Conservation (phyloP, 805 yeast species). For the Starmerella floris region DNA sequence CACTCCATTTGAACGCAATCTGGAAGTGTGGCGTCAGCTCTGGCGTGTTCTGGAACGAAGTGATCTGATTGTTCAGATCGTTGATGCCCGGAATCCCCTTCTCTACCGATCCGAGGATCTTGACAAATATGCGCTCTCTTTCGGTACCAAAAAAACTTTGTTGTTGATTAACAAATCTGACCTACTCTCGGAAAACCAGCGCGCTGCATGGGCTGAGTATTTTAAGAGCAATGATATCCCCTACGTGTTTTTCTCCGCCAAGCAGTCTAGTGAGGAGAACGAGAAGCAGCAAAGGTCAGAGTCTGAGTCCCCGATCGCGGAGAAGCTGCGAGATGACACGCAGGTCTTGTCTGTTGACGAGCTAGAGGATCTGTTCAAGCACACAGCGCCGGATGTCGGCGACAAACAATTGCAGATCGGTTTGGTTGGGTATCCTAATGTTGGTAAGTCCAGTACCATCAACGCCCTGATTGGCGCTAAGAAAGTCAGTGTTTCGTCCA, state of each 20-base stretch:
- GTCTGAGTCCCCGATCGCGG: no score
- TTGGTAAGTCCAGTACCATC: conserved; percentile 94
- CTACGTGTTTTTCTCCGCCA: conserved; percentile 88
- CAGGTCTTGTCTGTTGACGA: conserved; percentile 70
- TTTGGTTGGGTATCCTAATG: conserved; percentile 94
- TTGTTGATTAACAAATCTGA: conserved; percentile 90
- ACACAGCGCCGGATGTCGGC: conserved; percentile 50
- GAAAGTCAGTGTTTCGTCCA: conserved; percentile 93
- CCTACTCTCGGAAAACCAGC: conserved; percentile 60
- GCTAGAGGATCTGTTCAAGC: conserved; percentile 64
- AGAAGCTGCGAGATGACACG: conserved; percentile 22
- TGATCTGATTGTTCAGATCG: conserved; percentile 89
- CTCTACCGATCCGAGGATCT: conserved; percentile 79
- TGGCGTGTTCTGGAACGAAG: conserved; percentile 97
- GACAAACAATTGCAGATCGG: conserved; percentile 67
- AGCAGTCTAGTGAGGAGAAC: conserved; percentile 50
- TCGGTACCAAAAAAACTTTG: conserved; percentile 59
- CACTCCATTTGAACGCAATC: conserved; percentile 92
- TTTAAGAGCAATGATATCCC: conserved; percentile 56
- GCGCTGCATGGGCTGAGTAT: conserved; percentile 77
- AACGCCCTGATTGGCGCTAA: conserved; percentile 93
- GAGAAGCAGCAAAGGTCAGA: neutral
- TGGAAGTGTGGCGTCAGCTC: conserved; percentile 95
- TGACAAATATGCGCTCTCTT: conserved; percentile 67
- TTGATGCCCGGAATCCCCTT: conserved; percentile 90